phyloP scores from a whole-genome alignment of 129 eudicot species.

The Rutidosis leptorrhynchoides region DNA sequence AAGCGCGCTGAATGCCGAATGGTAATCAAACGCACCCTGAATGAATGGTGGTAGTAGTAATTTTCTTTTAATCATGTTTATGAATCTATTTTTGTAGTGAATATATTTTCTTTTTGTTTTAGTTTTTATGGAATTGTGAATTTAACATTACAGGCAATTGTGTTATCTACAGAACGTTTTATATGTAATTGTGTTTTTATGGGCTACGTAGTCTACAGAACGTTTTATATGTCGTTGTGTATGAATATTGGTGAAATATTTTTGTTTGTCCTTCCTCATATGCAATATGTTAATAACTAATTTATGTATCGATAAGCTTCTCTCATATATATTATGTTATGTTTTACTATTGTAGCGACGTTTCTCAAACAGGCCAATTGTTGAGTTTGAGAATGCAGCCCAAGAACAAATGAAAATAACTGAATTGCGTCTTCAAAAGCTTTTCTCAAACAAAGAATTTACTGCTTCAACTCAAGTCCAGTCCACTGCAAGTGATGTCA shows the following conservation, averaged over 20 bases:
- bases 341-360: constrained; percentile 48
- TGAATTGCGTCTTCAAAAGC: constrained; percentile 72
- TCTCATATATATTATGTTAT: constrained; percentile 11
- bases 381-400: constrained; percentile 88
- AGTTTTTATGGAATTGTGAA: not conserved
- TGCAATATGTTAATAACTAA: not conserved
- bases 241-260: not conserved
- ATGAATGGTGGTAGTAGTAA: not conserved
- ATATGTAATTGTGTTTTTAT: too few species aligned
- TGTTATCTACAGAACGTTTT: too few species aligned
- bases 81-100: not conserved
- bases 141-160: not conserved
- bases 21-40: too few species aligned
- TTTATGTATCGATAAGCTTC: not conserved
- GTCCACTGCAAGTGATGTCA: constrained; percentile 35
- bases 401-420: constrained; percentile 95
- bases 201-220: not conserved
- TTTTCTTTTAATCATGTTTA: not conserved
- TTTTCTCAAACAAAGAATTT: constrained; percentile 45
- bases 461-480: constrained; percentile 34
- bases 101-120: not conserved
- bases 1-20: too few species aligned
- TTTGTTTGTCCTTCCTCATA: not conserved
- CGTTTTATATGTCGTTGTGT: not conserved
- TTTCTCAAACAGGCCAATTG: constrained; percentile 78